Base-by-base conservation (phyloP, 768 basidiomycete species). In the Boletus rufocinnamomeus region DNA sequence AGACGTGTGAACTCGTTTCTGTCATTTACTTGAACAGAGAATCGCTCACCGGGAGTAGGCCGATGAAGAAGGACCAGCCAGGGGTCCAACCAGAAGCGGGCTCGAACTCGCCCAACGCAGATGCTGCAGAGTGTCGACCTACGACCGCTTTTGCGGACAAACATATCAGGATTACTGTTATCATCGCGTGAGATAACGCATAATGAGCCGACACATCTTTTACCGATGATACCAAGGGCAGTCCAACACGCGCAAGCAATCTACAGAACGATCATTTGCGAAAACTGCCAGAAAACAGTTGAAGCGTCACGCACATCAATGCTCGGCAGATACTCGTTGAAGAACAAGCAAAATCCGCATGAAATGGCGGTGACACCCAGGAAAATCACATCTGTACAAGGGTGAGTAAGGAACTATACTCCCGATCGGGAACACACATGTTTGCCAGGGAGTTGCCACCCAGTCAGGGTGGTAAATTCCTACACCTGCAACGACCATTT, bases 21-120 rank as follows among this genome's bases (percentile, higher is more conserved):
- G 25, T 40, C n/a, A 14, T 14, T 10, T 7, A 9, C 23, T 21
- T n/a, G 21, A 8, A 27, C 3, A 6, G 46, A 46, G 5, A 10
- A 38, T 50, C 25, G 53, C 79, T 58, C 72, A 84, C 84, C 44
- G 82, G 84, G 25, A 85, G 75, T 23, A 86, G 65, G 34, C 86
- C 86, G 35, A 87, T 83, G 68, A 87, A 88, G 66, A 87, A 88
- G 0, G 84, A 78, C 85, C 85, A 88, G 34, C 84, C 87, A 14
- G 83, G 77, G 2, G 79, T 79, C 86, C 86, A 88, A 7, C 87
- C 87, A 0, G 86, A 83, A n/a, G 74, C 69, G n/a, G 84, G 80
- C 63, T 87, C 81, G 54, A 86, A 88, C 57, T 82, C 77, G 10
- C 79, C 79, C 2, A 88, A 74, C 1, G 82, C 86, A 63, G 80